Conservation (phyloP, 257 asterid species). For the Striga asiatica region DNA sequence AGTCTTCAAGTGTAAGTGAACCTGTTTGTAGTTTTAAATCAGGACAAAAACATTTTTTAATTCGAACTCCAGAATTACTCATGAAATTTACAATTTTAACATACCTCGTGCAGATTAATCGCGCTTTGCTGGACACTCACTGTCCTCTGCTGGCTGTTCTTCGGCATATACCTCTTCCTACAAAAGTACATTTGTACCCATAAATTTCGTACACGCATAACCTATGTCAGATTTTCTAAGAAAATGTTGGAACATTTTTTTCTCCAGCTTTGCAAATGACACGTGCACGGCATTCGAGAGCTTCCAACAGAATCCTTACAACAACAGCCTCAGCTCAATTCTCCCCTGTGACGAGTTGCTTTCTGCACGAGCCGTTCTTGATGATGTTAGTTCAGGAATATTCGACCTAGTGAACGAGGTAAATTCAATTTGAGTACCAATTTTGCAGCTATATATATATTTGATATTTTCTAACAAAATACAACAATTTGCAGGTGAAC, state of each 20-base stretch:
- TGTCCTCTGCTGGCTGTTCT: conserved; percentile 50
- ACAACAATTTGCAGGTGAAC: no score
- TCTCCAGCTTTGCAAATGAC: conserved; percentile 56
- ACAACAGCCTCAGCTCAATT: conserved; percentile 73
- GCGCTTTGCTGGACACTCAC: conserved; percentile 54
- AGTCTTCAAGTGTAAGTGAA: conserved; percentile 24
- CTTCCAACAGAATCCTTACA: conserved; percentile 60
- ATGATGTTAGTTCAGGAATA: conserved; percentile 44
- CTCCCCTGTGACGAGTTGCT: conserved; percentile 70
- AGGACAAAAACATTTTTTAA: no score
- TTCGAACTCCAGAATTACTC: no score
- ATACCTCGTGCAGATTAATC: conserved; percentile 34
- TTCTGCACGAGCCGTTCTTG: conserved; percentile 41
- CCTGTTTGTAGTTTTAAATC: no score
- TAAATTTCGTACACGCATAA: not conserved
- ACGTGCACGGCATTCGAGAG: conserved; percentile 67
- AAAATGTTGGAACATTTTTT: not conserved
- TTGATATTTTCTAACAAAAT: no score
- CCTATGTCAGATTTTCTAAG: not conserved
- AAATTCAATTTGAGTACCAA: not conserved
- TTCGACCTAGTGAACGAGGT: conserved; percentile 50
- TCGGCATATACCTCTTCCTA: conserved; percentile 57
- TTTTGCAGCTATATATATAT: no score
- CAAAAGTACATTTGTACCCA: conserved; percentile 30
- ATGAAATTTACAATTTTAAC: no score